phyloP scores from a whole-genome alignment of 257 asterid species.

The Forsythia viridissima region DNA sequence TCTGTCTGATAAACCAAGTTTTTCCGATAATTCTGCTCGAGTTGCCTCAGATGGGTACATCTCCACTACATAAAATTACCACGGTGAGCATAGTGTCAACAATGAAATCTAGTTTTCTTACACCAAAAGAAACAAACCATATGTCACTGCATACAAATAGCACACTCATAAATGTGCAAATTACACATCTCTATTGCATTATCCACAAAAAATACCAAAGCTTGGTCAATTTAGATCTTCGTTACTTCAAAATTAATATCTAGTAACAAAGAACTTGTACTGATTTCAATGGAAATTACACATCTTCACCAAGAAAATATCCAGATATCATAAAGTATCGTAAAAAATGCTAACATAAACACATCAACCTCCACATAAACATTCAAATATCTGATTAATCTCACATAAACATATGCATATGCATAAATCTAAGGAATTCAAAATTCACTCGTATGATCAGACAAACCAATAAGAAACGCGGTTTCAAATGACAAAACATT shows the following conservation, averaged over 20 bases:
- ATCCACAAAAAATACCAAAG: conserved; percentile 19
- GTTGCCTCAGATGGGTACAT: conserved; percentile 87
- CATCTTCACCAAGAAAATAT: conserved; percentile 2
- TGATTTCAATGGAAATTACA: background rate
- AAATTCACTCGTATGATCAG: background rate
- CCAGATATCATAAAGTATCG: background rate
- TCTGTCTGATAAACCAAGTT: conserved; percentile 77
- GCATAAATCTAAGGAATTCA: background rate
- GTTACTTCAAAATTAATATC: conserved; percentile 1
- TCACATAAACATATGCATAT: background rate
- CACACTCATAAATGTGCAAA: background rate
- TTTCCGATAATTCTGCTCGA: conserved; percentile 77
- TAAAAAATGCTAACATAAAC: conserved; percentile 10
- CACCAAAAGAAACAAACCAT: background rate
- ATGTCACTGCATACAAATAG: background rate
- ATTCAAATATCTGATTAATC: background rate
- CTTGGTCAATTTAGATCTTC: background rate
- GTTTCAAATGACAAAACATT: no score
- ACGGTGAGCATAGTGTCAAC: conserved; percentile 15
- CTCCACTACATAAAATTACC: conserved; percentile 65
- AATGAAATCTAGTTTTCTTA: conserved; percentile 10
- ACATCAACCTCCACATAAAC: conserved; percentile 4
- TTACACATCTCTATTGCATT: conserved; percentile 2
- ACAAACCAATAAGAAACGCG: background rate
- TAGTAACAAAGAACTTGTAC: background rate